These are phyloP conservation scores for maize (Zea mays) DNA, from an alignment of 176 grass and related monocot species.

Conservation along the genomic window Zm-B73-REFERENCE-NAM-5.0 NC_050097.1:15103501-15104000, in stretches of 20 bases:
- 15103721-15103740: slow-evolving; percentile 5
- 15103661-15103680: background rate
- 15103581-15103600: slow-evolving; percentile 31
- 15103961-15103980: slow-evolving; percentile 17
- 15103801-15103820: background rate
- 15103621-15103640: slow-evolving; percentile 12
- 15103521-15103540: background rate
- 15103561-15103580: background rate
- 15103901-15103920: slow-evolving; percentile 17
- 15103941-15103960: slow-evolving; percentile 14
- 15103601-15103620: slow-evolving; percentile 14
- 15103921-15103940: slow-evolving; percentile 8
- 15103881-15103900: slow-evolving; percentile 1
- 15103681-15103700: background rate
- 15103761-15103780: slow-evolving; percentile 38
- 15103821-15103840: slow-evolving; percentile 4
- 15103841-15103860: background rate
- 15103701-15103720: background rate
- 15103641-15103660: slow-evolving; percentile 2
- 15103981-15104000: background rate
- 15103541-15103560: background rate
- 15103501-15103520: slow-evolving; percentile 25
- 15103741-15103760: slow-evolving; percentile 18
- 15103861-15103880: background rate
- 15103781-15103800: background rate